Conservation (phyloP, 2,329 filamentous ascomycete species). For the Elsinoe batatas region DNA sequence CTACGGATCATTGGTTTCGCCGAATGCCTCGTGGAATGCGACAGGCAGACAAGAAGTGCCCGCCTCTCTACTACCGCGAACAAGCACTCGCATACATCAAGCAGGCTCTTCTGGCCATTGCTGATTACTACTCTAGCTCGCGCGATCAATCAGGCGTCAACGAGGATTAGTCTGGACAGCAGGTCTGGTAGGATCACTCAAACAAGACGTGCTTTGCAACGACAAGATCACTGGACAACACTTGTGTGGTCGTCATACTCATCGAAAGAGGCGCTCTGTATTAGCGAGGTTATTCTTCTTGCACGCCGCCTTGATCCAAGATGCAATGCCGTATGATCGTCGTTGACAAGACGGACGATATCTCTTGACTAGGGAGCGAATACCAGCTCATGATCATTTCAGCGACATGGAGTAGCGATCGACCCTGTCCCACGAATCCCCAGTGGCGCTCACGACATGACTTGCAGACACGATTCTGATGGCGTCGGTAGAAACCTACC, state of each 20-base stretch:
- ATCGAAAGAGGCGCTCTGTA: background rate
- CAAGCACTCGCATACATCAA: background rate
- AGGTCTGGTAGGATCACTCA: too few relatives aligned
- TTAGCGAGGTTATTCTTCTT: too few relatives aligned
- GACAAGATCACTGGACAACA: too few relatives aligned
- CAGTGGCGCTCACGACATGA: background rate
- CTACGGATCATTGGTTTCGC: background rate
- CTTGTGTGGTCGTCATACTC: too few relatives aligned
- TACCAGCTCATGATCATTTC: too few relatives aligned
- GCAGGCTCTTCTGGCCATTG: background rate
- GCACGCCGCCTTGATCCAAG: background rate
- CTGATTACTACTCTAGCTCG: background rate
- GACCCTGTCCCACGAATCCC: background rate
- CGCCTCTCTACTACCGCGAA: background rate
- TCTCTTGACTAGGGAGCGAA: background rate
- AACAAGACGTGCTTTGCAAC: too few relatives aligned
- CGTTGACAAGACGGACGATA: conserved; percentile 3
- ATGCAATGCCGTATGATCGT: background rate
- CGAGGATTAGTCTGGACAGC: background rate
- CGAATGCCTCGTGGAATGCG: background rate
- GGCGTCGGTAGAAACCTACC: background rate
- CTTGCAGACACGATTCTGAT: background rate
- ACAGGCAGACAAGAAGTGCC: background rate
- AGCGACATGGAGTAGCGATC: background rate
- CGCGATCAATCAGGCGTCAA: background rate